Base-by-base conservation (phyloP, 768 basidiomycete genomes). In the Tulasnella sp. region DNA sequence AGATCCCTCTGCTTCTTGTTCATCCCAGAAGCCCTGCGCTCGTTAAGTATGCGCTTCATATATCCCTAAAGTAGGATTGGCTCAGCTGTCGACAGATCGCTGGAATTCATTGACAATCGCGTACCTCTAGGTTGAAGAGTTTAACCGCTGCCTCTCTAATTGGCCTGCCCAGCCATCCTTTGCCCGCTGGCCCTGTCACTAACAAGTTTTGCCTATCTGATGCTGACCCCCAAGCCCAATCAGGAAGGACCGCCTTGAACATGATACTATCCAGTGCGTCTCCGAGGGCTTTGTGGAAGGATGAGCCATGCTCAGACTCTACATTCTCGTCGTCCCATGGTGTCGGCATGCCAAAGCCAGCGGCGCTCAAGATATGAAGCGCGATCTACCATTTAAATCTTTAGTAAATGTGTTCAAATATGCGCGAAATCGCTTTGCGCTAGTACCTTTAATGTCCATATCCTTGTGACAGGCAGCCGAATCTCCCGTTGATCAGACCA, bases 1-100 rank as follows among this genome's bases (percentile, higher is more conserved):
- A 53, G n/a, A 38, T 53, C 52, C 2, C 34, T 31, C 17, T 41
- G 30, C 4, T 31, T 41, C 38, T 41, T 31, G 42, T 56, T 43
- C 11, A 53, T 38, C 38, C 52, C 52, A 31, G 31, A 31, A 2
- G 17, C 22, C 3, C 3, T 2, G 15, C 54, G 42, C 11, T 43
- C 44, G 11, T 56, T 22, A 0, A 56, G 19, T 42, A 56, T 56
- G 10, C 44, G 38, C 41, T 56, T 43, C 54, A 56, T 56, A 12
- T 56, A 56, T 11, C 29, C 21, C 54, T 56, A 10, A 3, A 24
- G 34, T 5, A 38, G 34, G 34, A 15, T 7, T 38, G 34, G 34
- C 7, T 5, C 7, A 38, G 7, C 34, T 7, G 34, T 22, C 12
- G 4, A 4, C 30, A 7, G 3, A 1, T 15, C 27, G 38, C 21